Conservation (phyloP, 352 stramenopile species). For the Phytophthora citrophthora region DNA sequence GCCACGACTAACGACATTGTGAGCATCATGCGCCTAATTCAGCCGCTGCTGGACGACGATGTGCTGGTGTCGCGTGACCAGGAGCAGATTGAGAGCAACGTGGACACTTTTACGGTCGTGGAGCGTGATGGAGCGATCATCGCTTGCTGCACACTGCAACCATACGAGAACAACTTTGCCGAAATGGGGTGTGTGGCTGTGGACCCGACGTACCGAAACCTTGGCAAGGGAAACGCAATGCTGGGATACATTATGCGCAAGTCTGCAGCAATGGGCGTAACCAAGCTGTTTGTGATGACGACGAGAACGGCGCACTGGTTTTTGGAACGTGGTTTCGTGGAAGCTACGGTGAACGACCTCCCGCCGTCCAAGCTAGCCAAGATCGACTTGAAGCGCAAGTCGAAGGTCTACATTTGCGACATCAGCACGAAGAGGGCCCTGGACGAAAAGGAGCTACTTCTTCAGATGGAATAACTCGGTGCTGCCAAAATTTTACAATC, state of each 20-base stretch:
- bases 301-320: constrained; percentile 99
- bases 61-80: constrained; percentile 88
- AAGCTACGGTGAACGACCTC: constrained; percentile 90
- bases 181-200: constrained; percentile 93
- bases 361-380: constrained; percentile 78
- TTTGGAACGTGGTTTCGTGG: constrained; percentile 95
- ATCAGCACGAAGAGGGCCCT: constrained; percentile 84
- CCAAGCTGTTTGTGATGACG: constrained; percentile 97
- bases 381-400: constrained; percentile 85
- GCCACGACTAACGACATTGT: constrained; percentile 93
- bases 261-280: constrained; percentile 82
- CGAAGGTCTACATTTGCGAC: constrained; percentile 91
- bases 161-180: constrained; percentile 90
- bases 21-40: constrained; percentile 88
- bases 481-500: constrained; percentile 25
- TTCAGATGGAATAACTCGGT: constrained; percentile 57
- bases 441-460: constrained; percentile 85
- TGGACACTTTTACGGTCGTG: constrained; percentile 89
- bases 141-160: constrained; percentile 87
- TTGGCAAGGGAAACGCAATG: constrained; percentile 90
- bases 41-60: constrained; percentile 88
- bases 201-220: constrained; percentile 85
- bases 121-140: constrained; percentile 91
- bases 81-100: constrained; percentile 90
- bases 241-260: constrained; percentile 93